phyloP scores from a whole-genome alignment of 2,329 filamentous ascomycete species.

The Cytospora paraplurivora region DNA sequence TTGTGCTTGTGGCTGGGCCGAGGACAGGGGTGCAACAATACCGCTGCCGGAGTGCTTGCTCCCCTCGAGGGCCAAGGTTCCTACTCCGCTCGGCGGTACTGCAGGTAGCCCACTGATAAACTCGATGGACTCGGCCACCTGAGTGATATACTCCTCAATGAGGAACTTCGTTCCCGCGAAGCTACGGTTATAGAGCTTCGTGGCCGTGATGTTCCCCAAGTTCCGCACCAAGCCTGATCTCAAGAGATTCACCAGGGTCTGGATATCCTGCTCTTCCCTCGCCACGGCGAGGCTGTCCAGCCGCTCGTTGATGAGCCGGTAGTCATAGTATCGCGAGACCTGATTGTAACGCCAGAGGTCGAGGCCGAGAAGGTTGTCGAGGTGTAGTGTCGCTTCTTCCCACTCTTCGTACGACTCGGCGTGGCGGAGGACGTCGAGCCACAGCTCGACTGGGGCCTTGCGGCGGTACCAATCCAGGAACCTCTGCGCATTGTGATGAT shows the following conservation, averaged over 20 bases:
- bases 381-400: conserved; percentile 78
- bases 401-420: conserved; percentile 80
- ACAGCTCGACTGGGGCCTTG: conserved; percentile 65
- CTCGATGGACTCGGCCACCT: conserved; percentile 78
- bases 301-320: conserved; percentile 77
- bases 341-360: conserved; percentile 86
- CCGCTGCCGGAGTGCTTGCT: neutral
- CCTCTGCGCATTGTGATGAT: conserved; percentile 52
- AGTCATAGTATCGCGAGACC: conserved; percentile 81
- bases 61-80: neutral
- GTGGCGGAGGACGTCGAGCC: conserved; percentile 65
- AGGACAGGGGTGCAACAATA: neutral
- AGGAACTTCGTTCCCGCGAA: conserved; percentile 88
- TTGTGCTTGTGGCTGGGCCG: conserved; percentile 10
- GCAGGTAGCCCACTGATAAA: conserved; percentile 68
- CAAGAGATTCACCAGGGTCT: conserved; percentile 75
- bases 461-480: conserved; percentile 67
- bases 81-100: conserved; percentile 23
- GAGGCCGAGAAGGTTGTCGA: conserved; percentile 80
- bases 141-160: conserved; percentile 87
- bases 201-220: conserved; percentile 84
- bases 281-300: conserved; percentile 62
- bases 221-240: conserved; percentile 81
- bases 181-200: conserved; percentile 79
- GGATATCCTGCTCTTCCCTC: conserved; percentile 57